Evolutionary conservation across 441 rosid genomes (phyloP).

Genomic region (Syzygium malaccense): DNA sequence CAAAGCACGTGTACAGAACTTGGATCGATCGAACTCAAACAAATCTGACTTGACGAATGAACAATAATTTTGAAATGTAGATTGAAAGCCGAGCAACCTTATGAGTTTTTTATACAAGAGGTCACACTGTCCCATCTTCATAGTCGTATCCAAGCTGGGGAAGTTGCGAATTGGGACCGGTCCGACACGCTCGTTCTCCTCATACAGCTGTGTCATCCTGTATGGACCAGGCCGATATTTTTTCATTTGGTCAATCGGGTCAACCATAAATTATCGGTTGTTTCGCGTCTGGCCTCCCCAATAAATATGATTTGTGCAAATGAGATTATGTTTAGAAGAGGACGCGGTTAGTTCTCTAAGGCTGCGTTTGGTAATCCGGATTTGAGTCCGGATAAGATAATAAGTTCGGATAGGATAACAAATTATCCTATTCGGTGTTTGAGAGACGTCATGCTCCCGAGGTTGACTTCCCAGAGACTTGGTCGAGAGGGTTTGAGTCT

Average conservation of each 20-base stretch:
- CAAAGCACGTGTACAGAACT: not conserved
- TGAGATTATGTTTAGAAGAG: no score
- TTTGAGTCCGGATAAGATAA: no score
- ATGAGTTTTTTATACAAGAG: not conserved
- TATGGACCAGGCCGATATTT: no score
- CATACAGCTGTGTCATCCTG: no score
- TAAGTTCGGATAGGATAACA: no score
- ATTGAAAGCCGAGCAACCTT: not conserved
- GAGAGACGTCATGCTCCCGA: no score
- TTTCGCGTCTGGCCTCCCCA: not conserved
- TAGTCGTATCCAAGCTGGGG: not conserved
- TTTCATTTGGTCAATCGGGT: not conserved
- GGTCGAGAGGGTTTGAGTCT: no score
- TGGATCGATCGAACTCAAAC: not conserved
- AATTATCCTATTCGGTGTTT: no score
- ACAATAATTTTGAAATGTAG: not conserved
- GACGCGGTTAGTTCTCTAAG: no score
- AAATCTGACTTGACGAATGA: not conserved
- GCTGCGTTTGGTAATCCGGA: no score
- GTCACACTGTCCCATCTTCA: not conserved
- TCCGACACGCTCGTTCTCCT: not conserved
- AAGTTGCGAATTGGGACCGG: not conserved
- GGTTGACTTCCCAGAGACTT: no score
- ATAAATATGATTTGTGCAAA: not conserved
- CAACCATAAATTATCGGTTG: not conserved